Evolutionary conservation across 352 stramenopile species (phyloP), one percentile per base, ranked within the genome.

Genomic region (Bremia lactucae): DNA sequence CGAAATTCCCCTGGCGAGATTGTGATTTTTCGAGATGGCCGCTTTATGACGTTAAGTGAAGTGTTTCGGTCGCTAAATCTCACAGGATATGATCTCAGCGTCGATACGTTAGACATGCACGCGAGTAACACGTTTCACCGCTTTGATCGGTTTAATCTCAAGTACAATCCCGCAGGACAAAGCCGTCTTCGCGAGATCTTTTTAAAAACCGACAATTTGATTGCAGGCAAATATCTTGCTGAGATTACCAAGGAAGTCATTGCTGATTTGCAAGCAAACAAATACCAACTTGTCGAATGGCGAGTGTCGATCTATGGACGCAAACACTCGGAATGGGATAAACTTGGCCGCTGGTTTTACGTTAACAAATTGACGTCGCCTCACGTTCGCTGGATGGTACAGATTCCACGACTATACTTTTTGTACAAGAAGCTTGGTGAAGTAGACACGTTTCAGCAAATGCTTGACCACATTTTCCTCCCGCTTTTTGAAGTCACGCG

Each of bases 71-170:
- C 79, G 38, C 70, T 97, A 21, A 89, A 87, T 37, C 73, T 99
- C 22, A 97, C 96, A 36, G 90, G 92, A 3, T 98, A 99, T 62
- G 94, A 98, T 58, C 68, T 99, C 36, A 98, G 89, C 35, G 97
- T 99, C 42, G 95, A 99, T 62, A 98, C 95, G 28, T 87, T 99
- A 26, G 94, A 98, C 69, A 98, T 99, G 68, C 83, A 99, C 55
- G 95, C 96, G n/a, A 96, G 97, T 73, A 98, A 98, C 62, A 98
- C 91, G 33, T 98, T 99, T 72, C 95, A 98, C 55, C 80, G 95
- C 49, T 99, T 99, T 68, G 96, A 99, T 60, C 95, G 97, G 25
- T 99, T 99, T 62, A 99, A 99, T 65, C 69, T 96, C 31, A 99
- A 99, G 72, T 99, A 99, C 70, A 98, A 97, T 66, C 96, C 96